Conservation (phyloP, 2,329 filamentous ascomycete species). For the Byssoonygena ceratinophila region DNA sequence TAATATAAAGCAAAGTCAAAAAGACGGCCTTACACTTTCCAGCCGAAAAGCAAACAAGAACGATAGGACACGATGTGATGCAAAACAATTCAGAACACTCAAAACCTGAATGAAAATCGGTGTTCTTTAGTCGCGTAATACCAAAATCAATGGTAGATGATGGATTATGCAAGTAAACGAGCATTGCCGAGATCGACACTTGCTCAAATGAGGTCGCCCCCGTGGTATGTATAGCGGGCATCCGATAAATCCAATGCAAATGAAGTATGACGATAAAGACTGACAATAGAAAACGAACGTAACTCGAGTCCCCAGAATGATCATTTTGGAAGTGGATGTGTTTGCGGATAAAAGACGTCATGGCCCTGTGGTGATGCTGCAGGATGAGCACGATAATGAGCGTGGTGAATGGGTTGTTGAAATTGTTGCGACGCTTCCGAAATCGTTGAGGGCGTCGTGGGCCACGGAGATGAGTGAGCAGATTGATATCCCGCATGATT, state of each 20-base stretch:
- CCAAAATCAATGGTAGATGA: background rate
- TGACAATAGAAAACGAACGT: background rate
- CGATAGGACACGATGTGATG: background rate
- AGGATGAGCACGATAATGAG: background rate
- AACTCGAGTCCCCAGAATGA: background rate
- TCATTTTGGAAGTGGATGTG: background rate
- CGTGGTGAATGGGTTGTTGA: background rate
- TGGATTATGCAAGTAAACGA: background rate
- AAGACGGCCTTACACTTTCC: background rate
- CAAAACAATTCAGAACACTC: background rate
- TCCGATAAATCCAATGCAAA: background rate
- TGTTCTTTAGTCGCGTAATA: background rate
- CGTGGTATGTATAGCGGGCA: background rate
- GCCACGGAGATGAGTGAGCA: background rate
- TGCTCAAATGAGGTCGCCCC: conserved; percentile 12
- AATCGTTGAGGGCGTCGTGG: background rate
- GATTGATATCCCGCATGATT: background rate
- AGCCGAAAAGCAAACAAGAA: background rate
- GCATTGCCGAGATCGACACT: background rate
- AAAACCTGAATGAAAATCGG: background rate
- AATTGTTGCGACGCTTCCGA: background rate
- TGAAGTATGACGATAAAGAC: background rate
- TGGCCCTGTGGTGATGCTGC: background rate
- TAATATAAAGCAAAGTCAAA: conserved; percentile 1
- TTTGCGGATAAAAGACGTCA: background rate